These are phyloP conservation scores for Microdochium bolleyi DNA, from an alignment of 2,329 filamentous ascomycete species.

Conservation along the genomic window DNA sequence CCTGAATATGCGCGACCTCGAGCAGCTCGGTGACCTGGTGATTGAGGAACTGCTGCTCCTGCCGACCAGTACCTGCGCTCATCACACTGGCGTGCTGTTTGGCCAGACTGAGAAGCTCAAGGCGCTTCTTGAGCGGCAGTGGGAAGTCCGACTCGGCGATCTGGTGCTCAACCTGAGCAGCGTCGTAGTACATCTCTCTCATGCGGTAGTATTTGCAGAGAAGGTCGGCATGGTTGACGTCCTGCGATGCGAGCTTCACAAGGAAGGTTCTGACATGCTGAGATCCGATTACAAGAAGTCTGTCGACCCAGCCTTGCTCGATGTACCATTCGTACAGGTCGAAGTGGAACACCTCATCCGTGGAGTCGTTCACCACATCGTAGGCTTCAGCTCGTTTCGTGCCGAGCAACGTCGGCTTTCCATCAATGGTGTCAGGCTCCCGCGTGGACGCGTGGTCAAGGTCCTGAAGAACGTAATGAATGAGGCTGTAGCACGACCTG, in stretches of 20 bases:
- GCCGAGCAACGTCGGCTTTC: constrained; percentile 64
- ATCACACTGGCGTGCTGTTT: constrained; percentile 87
- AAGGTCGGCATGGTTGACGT: constrained; percentile 76
- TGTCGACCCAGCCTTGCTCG: constrained; percentile 72
- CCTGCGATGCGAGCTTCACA: constrained; percentile 62
- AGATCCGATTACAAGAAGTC: constrained; percentile 77
- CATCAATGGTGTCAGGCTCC: constrained; percentile 69
- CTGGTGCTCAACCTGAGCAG: constrained; percentile 76
- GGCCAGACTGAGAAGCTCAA: constrained; percentile 82
- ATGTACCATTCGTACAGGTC: constrained; percentile 99
- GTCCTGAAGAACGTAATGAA: constrained; percentile 71
- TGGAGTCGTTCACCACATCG: constrained; percentile 76
- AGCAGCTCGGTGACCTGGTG: constrained; percentile 80
- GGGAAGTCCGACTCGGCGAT: constrained; percentile 77
- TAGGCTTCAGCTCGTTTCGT: constrained; percentile 85
- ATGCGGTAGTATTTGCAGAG: constrained; percentile 90
- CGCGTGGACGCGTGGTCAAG: constrained; percentile 64
- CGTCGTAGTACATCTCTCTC: constrained; percentile 74
- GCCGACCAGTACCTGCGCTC: constrained; percentile 66
- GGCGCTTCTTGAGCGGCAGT: constrained; percentile 74
- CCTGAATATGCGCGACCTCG: constrained; percentile 90
- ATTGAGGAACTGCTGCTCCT: constrained; percentile 76
- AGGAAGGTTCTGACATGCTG: constrained; percentile 83
- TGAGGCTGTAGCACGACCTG: constrained; percentile 75
- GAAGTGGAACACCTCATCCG: constrained; percentile 91